Evolutionary conservation across 371 early-diverging fungal species (phyloP).

Genomic region (Smittium culicis): DNA sequence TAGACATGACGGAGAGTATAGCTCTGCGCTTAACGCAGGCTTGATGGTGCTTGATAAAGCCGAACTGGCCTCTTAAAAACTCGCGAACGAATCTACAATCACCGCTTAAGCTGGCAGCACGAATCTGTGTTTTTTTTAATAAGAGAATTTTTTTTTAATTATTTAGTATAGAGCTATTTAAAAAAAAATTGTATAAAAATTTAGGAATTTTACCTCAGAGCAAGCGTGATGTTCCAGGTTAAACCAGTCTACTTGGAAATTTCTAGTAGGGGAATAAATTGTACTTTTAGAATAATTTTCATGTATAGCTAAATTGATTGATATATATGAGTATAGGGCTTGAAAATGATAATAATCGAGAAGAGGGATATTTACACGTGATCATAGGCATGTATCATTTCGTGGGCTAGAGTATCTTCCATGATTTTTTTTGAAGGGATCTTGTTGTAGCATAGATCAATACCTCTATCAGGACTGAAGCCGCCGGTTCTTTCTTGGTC

Average conservation of each 20-base stretch:
- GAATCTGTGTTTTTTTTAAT: constrained; percentile 36
- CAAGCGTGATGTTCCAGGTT: too few relatives aligned
- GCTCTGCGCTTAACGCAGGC: constrained; percentile 84
- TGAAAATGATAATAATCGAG: too few relatives aligned
- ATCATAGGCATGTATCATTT: constrained; percentile 92
- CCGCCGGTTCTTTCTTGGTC: constrained; percentile 65
- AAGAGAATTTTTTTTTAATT: neutral
- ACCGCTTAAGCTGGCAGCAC: constrained; percentile 82
- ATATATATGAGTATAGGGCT: too few relatives aligned
- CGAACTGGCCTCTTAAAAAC: constrained; percentile 56
- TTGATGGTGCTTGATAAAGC: constrained; percentile 82
- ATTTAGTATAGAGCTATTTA: too few relatives aligned
- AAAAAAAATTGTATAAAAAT: too few relatives aligned
- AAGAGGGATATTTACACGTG: constrained; percentile 33
- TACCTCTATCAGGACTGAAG: constrained; percentile 57
- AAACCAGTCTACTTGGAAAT: too few relatives aligned
- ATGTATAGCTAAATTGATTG: too few relatives aligned
- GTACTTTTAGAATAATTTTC: too few relatives aligned
- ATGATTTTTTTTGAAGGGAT: constrained; percentile 52
- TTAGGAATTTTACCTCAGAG: too few relatives aligned
- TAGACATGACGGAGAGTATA: constrained; percentile 53
- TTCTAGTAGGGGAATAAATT: too few relatives aligned
- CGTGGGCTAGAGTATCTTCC: constrained; percentile 87
- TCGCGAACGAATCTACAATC: constrained; percentile 85
- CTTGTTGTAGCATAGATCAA: constrained; percentile 75